Conservation (phyloP, 2,329 filamentous ascomycete species). For the Lachnellula suecica region DNA sequence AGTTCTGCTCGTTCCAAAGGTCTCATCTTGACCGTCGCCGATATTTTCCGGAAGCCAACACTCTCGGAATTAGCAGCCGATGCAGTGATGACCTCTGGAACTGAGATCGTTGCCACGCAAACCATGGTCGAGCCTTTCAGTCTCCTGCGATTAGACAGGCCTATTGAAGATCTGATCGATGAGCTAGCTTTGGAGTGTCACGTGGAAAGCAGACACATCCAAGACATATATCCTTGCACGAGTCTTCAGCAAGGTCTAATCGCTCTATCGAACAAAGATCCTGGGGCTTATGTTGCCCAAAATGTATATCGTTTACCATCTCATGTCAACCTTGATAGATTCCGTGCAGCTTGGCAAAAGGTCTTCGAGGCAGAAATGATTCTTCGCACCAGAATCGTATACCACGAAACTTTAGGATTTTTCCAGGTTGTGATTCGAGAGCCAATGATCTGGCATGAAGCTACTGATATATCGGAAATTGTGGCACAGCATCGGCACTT, state of each 20-base stretch:
- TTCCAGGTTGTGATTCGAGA: slow-evolving; percentile 19
- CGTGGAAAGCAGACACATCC: slow-evolving; percentile 14
- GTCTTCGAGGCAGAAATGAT: slow-evolving; percentile 26
- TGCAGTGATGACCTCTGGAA: slow-evolving; percentile 24
- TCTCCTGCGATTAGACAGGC: slow-evolving; percentile 10
- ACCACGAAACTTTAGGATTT: slow-evolving; percentile 3
- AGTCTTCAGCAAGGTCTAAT: slow-evolving; percentile 39
- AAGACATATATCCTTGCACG: slow-evolving; percentile 39
- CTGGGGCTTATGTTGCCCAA: slow-evolving; percentile 36
- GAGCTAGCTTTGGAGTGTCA: slow-evolving; percentile 2
- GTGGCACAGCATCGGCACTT: slow-evolving; percentile 3
- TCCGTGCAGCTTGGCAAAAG: slow-evolving; percentile 28
- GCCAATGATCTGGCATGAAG: slow-evolving; percentile 5
- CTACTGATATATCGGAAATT: background rate
- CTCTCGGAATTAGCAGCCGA: slow-evolving; percentile 38
- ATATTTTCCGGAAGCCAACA: slow-evolving; percentile 41
- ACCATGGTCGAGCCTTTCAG: slow-evolving; percentile 13
- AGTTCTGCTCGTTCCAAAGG: slow-evolving; percentile 31
- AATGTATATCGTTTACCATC: slow-evolving; percentile 17
- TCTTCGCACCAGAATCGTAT: slow-evolving; percentile 34
- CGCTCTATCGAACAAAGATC: slow-evolving; percentile 31
- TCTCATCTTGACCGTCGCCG: slow-evolving; percentile 37
- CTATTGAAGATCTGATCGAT: background rate
- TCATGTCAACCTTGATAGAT: slow-evolving; percentile 16
- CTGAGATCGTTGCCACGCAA: slow-evolving; percentile 20